These are phyloP conservation scores for Syncephalastrum racemosum DNA, from an alignment of 371 early-diverging fungal genomes.

Conservation along the genomic window DNA sequence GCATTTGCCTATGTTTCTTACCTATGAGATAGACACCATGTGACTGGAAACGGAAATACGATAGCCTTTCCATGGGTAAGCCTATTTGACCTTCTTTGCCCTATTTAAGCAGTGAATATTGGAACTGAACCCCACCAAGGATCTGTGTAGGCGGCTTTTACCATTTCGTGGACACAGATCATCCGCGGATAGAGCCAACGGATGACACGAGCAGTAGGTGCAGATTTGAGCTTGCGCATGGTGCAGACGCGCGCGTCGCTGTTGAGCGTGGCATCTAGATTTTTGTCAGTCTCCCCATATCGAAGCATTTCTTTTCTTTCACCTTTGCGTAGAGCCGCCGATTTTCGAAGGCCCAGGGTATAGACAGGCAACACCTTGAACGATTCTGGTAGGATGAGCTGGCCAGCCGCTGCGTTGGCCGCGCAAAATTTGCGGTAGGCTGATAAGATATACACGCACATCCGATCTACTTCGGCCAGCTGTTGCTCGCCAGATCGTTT, in stretches of 20 bases:
- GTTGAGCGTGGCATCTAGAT: conserved; percentile 33
- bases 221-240: conserved; percentile 74
- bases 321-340: conserved; percentile 71
- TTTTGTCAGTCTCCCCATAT: neutral
- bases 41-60: conserved; percentile 71
- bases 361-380: conserved; percentile 95
- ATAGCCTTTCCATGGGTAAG: conserved; percentile 65
- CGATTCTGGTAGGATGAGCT: conserved; percentile 94
- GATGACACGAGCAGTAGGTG: conserved; percentile 68
- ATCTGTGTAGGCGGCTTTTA: neutral
- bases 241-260: conserved; percentile 78
- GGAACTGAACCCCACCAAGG: too few species aligned
- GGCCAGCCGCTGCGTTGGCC: conserved; percentile 83
- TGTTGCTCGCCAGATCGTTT: neutral
- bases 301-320: conserved; percentile 3
- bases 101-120: too few species aligned
- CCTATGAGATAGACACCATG: conserved; percentile 71
- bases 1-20: conserved; percentile 9
- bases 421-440: conserved; percentile 94
- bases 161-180: conserved; percentile 32
- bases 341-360: conserved; percentile 66
- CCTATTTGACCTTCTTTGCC: neutral
- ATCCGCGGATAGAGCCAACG: conserved; percentile 86
- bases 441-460: conserved; percentile 83
- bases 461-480: conserved; percentile 13